Percentiles rank a stretch among this genome's conserved stretches.
phyloP scores from a whole-genome alignment of 371 early-diverging fungal genomes.

The Homolaphlyctis polyrhiza region DNA sequence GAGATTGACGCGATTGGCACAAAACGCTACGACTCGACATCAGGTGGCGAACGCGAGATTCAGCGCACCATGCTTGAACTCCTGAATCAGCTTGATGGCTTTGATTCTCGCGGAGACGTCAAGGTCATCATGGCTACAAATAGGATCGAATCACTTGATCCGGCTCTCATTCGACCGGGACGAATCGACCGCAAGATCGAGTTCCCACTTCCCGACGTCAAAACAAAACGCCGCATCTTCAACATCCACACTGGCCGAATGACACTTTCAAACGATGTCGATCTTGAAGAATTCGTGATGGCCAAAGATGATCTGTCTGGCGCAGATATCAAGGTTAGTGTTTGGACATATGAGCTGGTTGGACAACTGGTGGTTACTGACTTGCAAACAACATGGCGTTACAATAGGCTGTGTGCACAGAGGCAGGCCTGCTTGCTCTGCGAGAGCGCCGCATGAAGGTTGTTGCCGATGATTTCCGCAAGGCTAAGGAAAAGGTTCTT shows the following conservation, averaged over 20 bases:
- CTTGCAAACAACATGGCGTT: too few species aligned
- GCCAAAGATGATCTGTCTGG: conserved; percentile 95
- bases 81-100: conserved; percentile 97
- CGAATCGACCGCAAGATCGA: conserved; percentile 99
- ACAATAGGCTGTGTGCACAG: conserved; percentile 94
- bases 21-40: conserved; percentile 14
- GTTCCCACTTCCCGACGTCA: conserved; percentile 98
- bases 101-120: conserved; percentile 98
- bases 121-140: conserved; percentile 99
- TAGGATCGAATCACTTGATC: conserved; percentile 97
- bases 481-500: conserved; percentile 98
- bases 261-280: conserved; percentile 98
- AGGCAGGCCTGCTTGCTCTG: conserved; percentile 99
- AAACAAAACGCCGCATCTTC: conserved; percentile 96
- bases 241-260: conserved; percentile 99
- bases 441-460: conserved; percentile 99
- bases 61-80: conserved; percentile 91
- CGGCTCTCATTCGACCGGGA: conserved; percentile 92
- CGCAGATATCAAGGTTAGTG: conserved; percentile 90
- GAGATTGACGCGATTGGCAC: conserved; percentile 99
- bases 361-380: too few species aligned
- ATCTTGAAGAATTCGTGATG: conserved; percentile 94
- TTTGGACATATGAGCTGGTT: too few species aligned
- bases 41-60: conserved; percentile 95
- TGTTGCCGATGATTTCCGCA: conserved; percentile 99